Conservation (phyloP, 2,329 filamentous ascomycete genomes). For the Fusarium sp. region DNA sequence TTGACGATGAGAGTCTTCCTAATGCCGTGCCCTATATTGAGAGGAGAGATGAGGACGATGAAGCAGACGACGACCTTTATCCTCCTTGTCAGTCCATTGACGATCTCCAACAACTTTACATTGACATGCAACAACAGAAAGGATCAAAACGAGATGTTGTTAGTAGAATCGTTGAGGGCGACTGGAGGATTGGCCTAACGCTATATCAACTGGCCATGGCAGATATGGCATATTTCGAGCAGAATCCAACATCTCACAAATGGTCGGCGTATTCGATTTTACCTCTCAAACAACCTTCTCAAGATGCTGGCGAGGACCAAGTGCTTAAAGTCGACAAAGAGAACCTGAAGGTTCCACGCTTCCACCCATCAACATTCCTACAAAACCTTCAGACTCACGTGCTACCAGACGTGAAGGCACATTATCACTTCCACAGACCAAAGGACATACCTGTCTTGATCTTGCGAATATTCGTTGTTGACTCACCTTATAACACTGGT, state of each 20-base stretch:
- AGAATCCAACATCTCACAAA: slow-evolving; percentile 71
- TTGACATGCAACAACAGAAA: slow-evolving; percentile 67
- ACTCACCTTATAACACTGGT: slow-evolving; percentile 80
- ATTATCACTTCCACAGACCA: slow-evolving; percentile 83
- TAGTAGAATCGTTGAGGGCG: slow-evolving; percentile 73
- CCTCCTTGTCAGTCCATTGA: slow-evolving; percentile 72
- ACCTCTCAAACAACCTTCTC: slow-evolving; percentile 57
- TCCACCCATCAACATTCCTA: slow-evolving; percentile 84
- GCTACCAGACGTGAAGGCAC: slow-evolving; percentile 82
- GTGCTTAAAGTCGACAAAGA: slow-evolving; percentile 57
- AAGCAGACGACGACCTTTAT: slow-evolving; percentile 74
- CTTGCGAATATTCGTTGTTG: slow-evolving; percentile 81
- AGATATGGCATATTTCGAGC: slow-evolving; percentile 74
- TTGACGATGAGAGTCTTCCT: slow-evolving; percentile 73
- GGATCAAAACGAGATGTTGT: slow-evolving; percentile 72
- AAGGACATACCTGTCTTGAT: slow-evolving; percentile 75
- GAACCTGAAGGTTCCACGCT: slow-evolving; percentile 70
- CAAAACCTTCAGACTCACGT: slow-evolving; percentile 79
- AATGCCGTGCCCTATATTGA: slow-evolving; percentile 57
- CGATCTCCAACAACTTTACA: slow-evolving; percentile 74
- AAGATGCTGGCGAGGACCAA: slow-evolving; percentile 54
- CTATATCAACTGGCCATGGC: slow-evolving; percentile 76
- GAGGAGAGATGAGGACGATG: slow-evolving; percentile 58
- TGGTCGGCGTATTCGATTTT: slow-evolving; percentile 72
- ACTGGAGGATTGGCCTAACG: slow-evolving; percentile 73